Evolutionary conservation across 805 yeast species (phyloP).

Genomic region (Yamadazyma philogaea): DNA sequence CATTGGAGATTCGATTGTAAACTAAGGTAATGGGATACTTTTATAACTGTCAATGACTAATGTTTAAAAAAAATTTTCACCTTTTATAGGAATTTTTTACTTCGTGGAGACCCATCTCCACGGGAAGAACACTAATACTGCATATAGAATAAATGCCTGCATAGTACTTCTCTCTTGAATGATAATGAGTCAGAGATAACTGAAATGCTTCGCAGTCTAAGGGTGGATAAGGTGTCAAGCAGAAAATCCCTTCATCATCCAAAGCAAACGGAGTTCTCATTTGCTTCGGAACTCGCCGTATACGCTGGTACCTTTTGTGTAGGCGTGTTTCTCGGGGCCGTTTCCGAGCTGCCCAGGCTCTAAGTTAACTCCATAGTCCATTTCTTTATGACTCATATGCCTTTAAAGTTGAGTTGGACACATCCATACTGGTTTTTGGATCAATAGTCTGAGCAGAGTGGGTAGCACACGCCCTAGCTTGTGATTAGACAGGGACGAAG

Average conservation of each 20-base stretch:
- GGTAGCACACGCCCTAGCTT: neutral
- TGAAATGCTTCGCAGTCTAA: neutral
- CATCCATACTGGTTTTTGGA: neutral
- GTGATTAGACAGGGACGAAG: too few relatives aligned
- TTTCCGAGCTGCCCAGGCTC: too few relatives aligned
- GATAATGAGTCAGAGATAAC: constrained; percentile 12
- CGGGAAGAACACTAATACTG: neutral
- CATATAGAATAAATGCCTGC: neutral
- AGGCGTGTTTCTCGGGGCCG: too few relatives aligned
- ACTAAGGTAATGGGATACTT: neutral
- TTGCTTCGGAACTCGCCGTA: too few relatives aligned
- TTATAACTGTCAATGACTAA: constrained; percentile 6
- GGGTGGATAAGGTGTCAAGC: constrained; percentile 2
- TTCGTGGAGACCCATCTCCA: constrained; percentile 4
- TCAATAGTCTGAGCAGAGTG: neutral
- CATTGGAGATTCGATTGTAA: constrained; percentile 8
- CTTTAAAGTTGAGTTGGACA: neutral
- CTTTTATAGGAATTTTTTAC: constrained; percentile 6
- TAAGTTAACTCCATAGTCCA: too few relatives aligned
- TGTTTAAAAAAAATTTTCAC: constrained; percentile 6
- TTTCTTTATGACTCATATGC: neutral
- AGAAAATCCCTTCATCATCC: neutral
- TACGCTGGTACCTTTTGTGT: too few relatives aligned
- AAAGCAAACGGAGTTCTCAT: neutral
- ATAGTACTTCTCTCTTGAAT: neutral